A percentile compares a stretch with the other conserved stretches of the same genome.
Evolutionary conservation across 805 yeast genomes (phyloP).

Genomic region (Candida dendrica): DNA sequence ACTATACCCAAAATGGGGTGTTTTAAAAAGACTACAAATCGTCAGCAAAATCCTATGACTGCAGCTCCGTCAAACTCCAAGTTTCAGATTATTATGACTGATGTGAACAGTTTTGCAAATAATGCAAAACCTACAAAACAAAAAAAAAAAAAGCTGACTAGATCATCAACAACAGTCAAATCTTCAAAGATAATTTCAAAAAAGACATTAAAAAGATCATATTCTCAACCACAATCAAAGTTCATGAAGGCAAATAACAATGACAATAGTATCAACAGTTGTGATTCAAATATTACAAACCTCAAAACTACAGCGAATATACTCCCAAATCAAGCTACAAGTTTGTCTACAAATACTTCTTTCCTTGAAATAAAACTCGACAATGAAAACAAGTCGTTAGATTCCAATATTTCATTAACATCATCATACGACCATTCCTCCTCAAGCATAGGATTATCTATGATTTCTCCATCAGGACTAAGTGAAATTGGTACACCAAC

Average conservation of each 20-base stretch:
- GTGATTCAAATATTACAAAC: too few species aligned
- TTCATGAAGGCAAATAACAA: not conserved
- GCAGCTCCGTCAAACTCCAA: conserved; percentile 5
- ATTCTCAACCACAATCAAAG: conserved; percentile 17
- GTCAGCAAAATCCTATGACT: not conserved
- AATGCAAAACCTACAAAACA: conserved; percentile 4
- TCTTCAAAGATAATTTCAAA: conserved; percentile 8
- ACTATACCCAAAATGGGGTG: conserved; percentile 20
- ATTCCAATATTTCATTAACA: not conserved
- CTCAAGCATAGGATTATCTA: not conserved
- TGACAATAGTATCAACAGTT: too few species aligned
- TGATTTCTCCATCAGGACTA: not conserved
- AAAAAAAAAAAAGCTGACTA: conserved; percentile 13
- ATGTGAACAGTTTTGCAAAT: conserved; percentile 21
- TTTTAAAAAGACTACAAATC: conserved; percentile 15
- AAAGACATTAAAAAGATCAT: conserved; percentile 17
- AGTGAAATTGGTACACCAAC: not conserved
- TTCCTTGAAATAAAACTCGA: not conserved
- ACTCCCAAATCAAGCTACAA: not conserved
- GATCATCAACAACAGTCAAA: conserved; percentile 14
- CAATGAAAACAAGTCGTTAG: not conserved
- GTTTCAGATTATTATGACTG: conserved; percentile 29
- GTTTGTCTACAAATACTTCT: too few species aligned
- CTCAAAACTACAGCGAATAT: not conserved
- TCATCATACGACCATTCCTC: not conserved